Base-by-base conservation (phyloP, 2,329 filamentous ascomycete genomes). In the Pseudogymnoascus verrucosus region DNA sequence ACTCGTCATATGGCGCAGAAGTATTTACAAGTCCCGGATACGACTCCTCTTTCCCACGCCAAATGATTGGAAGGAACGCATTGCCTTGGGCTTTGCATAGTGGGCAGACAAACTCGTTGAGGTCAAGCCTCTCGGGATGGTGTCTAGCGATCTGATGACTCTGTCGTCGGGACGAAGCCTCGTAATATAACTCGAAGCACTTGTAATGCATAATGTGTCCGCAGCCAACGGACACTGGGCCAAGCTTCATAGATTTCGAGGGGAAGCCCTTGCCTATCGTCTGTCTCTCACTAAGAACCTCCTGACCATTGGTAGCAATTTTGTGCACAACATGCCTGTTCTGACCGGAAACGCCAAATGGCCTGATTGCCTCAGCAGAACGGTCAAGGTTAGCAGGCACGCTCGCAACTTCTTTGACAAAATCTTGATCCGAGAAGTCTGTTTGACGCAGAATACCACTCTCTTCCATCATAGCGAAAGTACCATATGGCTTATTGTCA, bases 191-290 rank as follows among this genome's bases (percentile, higher is more conserved):
- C 71, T 97, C 92, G 73, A 99, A 99, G 76, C 95, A 99, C 69
- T 85, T 87, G 74, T 90, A 98, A 75, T 99, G 95, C 95, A 99
- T 99, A 71, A 99, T 96, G 74, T 99, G 95, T 2, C 95, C 95
- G 75, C 95, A 99, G 8, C 93, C 91, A 37, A 90, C 90, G 10
- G 93, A 90, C 1, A 98, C 89, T 0, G 93, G 90, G 0, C 93
- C 95, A 16, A 84, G 80, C 28, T 83, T 81, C 36, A 86, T 86
- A 42, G 86, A 81, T 8, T 82, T 79, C 5, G 86, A 81, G 2
- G 91, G 89, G 71, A 96, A 99, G 0, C 95, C 95, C 75, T 93
- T 96, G 34, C 93, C 93, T 59, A 99, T 84, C 5, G 87, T 87
- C 75, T 96, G 89, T 60, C 89, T 85, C 74, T 96, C 91, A 4